Base-by-base conservation (phyloP, 257 asterid genomes). In the Nicotiana paniculata region DNA sequence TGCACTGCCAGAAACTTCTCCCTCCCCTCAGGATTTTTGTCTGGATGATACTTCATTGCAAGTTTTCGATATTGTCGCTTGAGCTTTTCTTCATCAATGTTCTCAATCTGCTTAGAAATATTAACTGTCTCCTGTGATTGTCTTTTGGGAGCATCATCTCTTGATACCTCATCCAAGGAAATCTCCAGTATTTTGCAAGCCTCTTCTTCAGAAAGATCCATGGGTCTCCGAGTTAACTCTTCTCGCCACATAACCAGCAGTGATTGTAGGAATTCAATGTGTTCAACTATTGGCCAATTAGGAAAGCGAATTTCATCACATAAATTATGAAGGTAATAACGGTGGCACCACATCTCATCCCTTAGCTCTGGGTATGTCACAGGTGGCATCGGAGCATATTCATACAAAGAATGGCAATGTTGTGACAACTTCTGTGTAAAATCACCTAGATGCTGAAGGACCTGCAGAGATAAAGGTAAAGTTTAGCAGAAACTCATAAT, bases 281-380 rank as follows among this genome's bases (percentile, higher is more conserved):
- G 99, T 86, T 96, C 99, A 87, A 94, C 99, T 66, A 96, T 92
- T 75, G 99, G 98, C 99, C 99, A 96, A 86, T 91, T 93, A 59
- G 98, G 97, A 90, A 96, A 96, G 83, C 98, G 90, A 84, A 96
- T 88, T 89, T 96, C 99, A 84, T 96, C 99, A 85, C 99, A 96
- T 82, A 96, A 89, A 88, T 94, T 96, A 57, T 95, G 88, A 37
- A 96, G 97, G 88, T 96, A 94, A 85, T 94, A 96, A 46, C 98
- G 99, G 85, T 96, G 99, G 88, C 98, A 94, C 98, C 99, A 96
- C 99, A 93, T 96, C 90, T 94, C 99, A 86, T 96, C 97, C 88
- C 87, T 96, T 89, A 96, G 93, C 91, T 96, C 97, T 75, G 97
- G 95, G 84, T 96, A 96, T 1, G 99, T 96, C 81, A 96, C 99